phyloP scores from a whole-genome alignment of 164 flowering plant genomes.

The Vitis vinifera region DNA sequence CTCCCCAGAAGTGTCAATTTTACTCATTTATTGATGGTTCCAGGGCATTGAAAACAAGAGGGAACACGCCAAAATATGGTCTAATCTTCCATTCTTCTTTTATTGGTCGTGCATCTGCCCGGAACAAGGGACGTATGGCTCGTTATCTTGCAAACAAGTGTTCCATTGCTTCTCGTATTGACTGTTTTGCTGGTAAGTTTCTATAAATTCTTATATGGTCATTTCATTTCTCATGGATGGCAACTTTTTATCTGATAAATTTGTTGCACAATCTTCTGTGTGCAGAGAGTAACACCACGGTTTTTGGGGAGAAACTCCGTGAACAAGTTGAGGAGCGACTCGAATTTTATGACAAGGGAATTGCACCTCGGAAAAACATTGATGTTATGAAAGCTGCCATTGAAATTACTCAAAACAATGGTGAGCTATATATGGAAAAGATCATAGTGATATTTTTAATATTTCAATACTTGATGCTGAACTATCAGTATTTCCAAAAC shows the following conservation, averaged over 20 bases:
- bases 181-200: conserved; percentile 77
- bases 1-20: not conserved
- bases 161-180: conserved; percentile 96
- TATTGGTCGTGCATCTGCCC: conserved; percentile 92
- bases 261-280: not conserved
- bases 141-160: conserved; percentile 99
- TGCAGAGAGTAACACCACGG: conserved; percentile 58
- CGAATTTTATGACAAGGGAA: conserved; percentile 97
- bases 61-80: conserved; percentile 98
- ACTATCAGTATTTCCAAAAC: not conserved
- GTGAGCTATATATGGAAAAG: conserved; percentile 19
- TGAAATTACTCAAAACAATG: conserved; percentile 43
- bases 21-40: not conserved
- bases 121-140: conserved; percentile 96
- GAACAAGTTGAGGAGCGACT: conserved; percentile 97
- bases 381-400: conserved; percentile 95
- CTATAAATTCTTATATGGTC: not conserved
- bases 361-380: conserved; percentile 91
- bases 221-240: too few relatives aligned
- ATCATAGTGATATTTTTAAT: not conserved
- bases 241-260: not conserved
- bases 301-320: conserved; percentile 91
- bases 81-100: conserved; percentile 95
- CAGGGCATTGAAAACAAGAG: conserved; percentile 94
- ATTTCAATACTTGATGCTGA: not conserved